Conservation (phyloP, 805 yeast species). For the Candida orba region DNA sequence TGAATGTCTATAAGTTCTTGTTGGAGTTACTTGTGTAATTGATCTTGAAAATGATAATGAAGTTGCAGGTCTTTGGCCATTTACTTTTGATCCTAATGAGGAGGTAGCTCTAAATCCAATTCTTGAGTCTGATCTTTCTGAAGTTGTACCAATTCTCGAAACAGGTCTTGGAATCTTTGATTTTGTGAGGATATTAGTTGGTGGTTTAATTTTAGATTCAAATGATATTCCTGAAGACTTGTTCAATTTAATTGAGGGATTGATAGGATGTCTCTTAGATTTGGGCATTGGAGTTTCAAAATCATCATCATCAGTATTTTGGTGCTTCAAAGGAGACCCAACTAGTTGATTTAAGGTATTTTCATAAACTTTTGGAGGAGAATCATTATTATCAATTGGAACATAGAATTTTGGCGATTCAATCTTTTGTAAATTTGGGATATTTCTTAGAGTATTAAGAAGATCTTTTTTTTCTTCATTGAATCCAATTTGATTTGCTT, state of each 20-base stretch:
- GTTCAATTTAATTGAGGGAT: slow-evolving; percentile 1
- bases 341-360: slow-evolving; percentile 8
- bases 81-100: slow-evolving; percentile 7
- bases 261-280: slow-evolving; percentile 6
- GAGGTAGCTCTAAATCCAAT: slow-evolving; percentile 11
- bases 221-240: not conserved
- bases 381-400: not conserved
- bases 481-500: slow-evolving; percentile 9
- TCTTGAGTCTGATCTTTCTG: slow-evolving; percentile 17
- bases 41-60: slow-evolving; percentile 15
- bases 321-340: not conserved
- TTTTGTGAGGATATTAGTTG: not conserved
- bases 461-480: slow-evolving; percentile 1
- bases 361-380: slow-evolving; percentile 5
- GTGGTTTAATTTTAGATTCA: slow-evolving; percentile 11
- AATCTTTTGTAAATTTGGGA: slow-evolving; percentile 14
- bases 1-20: slow-evolving; percentile 13
- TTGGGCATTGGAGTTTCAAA: slow-evolving; percentile 17
- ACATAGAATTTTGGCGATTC: not conserved
- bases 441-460: slow-evolving; percentile 8
- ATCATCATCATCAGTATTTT: not conserved
- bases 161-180: slow-evolving; percentile 3
- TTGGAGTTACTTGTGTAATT: slow-evolving; percentile 1
- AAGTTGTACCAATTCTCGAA: slow-evolving; percentile 15
- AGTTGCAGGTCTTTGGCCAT: slow-evolving; percentile 12